phyloP scores from a whole-genome alignment of 1,284 basidiomycete species.

The Fomitopsis betulina region DNA sequence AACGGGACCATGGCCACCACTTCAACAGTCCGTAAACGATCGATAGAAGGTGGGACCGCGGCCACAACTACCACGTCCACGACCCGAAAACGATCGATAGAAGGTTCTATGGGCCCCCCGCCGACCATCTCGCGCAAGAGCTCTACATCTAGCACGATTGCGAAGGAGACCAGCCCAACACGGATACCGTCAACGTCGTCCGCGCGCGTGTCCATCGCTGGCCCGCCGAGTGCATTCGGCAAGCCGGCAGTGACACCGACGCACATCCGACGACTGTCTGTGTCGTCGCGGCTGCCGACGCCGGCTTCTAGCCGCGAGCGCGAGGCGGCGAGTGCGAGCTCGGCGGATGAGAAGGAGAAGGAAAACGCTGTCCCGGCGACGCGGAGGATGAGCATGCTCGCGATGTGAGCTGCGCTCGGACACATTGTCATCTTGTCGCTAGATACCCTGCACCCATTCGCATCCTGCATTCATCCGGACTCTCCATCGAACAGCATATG shows the following conservation, averaged over 20 bases:
- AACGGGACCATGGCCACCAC: slow-evolving; percentile 34
- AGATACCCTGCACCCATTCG: neutral
- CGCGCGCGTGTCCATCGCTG: neutral
- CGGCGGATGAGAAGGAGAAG: slow-evolving; percentile 46
- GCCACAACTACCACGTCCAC: slow-evolving; percentile 13
- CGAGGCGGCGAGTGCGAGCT: slow-evolving; percentile 19
- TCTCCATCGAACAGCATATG: neutral
- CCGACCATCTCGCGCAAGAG: slow-evolving; percentile 20
- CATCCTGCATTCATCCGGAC: neutral
- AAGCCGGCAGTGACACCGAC: slow-evolving; percentile 11
- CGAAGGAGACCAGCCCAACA: slow-evolving; percentile 16
- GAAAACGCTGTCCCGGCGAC: slow-evolving; percentile 28
- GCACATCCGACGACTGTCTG: slow-evolving; percentile 23
- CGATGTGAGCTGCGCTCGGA: slow-evolving; percentile 7
- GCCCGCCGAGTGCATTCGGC: slow-evolving; percentile 11
- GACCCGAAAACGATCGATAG: slow-evolving; percentile 16
- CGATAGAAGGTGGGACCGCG: slow-evolving; percentile 29
- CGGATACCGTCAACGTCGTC: slow-evolving; percentile 19
- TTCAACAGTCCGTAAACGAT: slow-evolving; percentile 13
- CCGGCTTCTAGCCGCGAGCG: slow-evolving; percentile 20
- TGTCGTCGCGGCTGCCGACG: slow-evolving; percentile 23
- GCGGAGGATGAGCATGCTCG: slow-evolving; percentile 18
- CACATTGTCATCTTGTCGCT: neutral
- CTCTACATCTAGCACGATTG: slow-evolving; percentile 10
- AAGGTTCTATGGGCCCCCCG: slow-evolving; percentile 48